Evolutionary conservation across 805 yeast species (phyloP), one percentile per base, ranked within the genome.

Genomic region (Priceomyces castillae): DNA sequence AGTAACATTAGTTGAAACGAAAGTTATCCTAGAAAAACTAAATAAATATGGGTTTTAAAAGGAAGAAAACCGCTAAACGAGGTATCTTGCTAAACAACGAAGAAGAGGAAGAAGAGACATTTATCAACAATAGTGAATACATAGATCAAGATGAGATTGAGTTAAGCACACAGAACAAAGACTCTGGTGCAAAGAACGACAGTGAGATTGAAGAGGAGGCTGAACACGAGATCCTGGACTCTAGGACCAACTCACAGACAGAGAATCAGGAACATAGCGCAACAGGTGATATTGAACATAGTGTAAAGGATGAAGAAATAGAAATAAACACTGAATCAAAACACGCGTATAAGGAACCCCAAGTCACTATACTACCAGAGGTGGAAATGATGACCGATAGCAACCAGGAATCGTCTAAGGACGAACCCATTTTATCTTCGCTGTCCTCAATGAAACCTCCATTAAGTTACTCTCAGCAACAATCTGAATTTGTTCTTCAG

Each of bases 121-220:
- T 71, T 42, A 56, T 71, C 34, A 71, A 71, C 46, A 71, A 71
- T 44, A 69, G 74, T 46, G 76, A 71, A 41, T 62, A 60, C 15
- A 28, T 28, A 12, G 31, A 28, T 28, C 31, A 28, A 28, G 31
- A 28, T 18, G 18, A 18, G 23, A 18, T 19, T 7, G 12, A 36
- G 25, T 22, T 22, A 22, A 22, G 25, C 9, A 9, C 25, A 9
- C 25, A 6, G 9, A 9, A 6, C 25, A 9, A 9, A 22, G 25
- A 9, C 9, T 22, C 25, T 22, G 25, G 9, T 7, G 25, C 9
- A 9, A 22, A 7, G 9, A 22, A 9, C 9, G 25, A 22, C 9
- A 9, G 9, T 7, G 25, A 22, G 6, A 22, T 22, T 7, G 9
- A 7, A 22, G 25, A 22, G 9, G 25, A 22, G 9, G 9, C 25